Percentiles rank a stretch among this genome's conserved stretches.
phyloP scores from a whole-genome alignment of 192 early-diverging fungal species.

The Mortierella claussenii region DNA sequence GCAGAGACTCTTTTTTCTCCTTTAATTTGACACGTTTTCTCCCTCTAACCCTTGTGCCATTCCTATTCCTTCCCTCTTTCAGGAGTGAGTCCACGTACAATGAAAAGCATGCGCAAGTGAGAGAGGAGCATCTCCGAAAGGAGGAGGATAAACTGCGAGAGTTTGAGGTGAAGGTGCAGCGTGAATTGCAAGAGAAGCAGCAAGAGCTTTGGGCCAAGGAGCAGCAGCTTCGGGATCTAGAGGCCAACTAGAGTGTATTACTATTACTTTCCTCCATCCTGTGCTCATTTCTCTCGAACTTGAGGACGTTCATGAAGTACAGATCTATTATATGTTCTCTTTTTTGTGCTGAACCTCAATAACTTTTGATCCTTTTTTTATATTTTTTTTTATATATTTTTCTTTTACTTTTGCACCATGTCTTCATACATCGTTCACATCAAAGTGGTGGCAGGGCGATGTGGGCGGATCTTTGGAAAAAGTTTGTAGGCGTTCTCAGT shows the following conservation, averaged over 20 bases:
- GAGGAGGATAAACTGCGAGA: conserved; percentile 67
- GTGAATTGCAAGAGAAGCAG: conserved; percentile 66
- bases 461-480: conserved; percentile 49
- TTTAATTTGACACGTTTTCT: conserved; percentile 3
- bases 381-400: too few species aligned
- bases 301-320: too few species aligned
- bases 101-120: conserved; percentile 55
- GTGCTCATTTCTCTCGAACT: too few species aligned
- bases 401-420: too few species aligned
- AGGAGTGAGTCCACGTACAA: conserved; percentile 24
- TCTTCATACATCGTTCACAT: too few species aligned
- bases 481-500: conserved; percentile 54
- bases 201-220: conserved; percentile 67
- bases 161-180: conserved; percentile 63
- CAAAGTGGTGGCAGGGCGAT: conserved; percentile 28
- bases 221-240: conserved; percentile 62
- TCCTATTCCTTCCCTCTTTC: neutral
- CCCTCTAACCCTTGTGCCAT: neutral
- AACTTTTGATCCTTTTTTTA: too few species aligned
- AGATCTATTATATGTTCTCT: too few species aligned
- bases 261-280: too few species aligned
- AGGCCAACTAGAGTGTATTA: too few species aligned
- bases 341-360: too few species aligned
- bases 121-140: conserved; percentile 64
- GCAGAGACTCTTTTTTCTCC: too few species aligned